Percentiles rank a stretch among this genome's conserved stretches.
phyloP scores from a whole-genome alignment of 2,329 filamentous ascomycete genomes.

The Verruconis gallopava region DNA sequence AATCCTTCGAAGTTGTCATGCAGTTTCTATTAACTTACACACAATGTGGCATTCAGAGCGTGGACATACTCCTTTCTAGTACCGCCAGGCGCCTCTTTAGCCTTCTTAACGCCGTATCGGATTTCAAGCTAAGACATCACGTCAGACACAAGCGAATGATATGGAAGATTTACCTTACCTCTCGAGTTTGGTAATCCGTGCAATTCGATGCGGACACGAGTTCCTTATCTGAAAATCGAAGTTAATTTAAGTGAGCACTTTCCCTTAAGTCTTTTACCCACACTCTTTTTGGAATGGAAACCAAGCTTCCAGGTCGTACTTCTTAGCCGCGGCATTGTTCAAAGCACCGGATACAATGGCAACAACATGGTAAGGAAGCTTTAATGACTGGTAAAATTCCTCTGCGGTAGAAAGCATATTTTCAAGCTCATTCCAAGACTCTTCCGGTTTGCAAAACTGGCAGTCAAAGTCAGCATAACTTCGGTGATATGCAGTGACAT shows the following conservation, averaged over 20 bases:
- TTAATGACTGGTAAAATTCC: conserved; percentile 86
- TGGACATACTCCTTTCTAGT: conserved; percentile 85
- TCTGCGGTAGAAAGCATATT: conserved; percentile 84
- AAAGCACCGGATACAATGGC: conserved; percentile 92
- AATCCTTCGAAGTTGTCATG: no score
- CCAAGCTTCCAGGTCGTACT: conserved; percentile 92
- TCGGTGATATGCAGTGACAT: no score
- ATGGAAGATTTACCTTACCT: no score
- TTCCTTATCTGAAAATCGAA: conserved; percentile 94
- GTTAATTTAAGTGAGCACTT: conserved; percentile 94
- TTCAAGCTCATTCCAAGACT: conserved; percentile 88
- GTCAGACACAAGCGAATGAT: no score
- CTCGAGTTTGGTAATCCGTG: conserved; percentile 91
- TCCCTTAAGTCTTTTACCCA: no score
- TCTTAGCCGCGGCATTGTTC: conserved; percentile 80
- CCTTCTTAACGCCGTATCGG: conserved; percentile 71
- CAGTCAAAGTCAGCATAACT: no score
- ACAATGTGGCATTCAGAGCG: conserved; percentile 71
- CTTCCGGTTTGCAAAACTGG: conserved; percentile 74
- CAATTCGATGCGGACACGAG: conserved; percentile 97
- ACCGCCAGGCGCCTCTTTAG: conserved; percentile 9
- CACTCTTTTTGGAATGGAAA: conserved; percentile 95
- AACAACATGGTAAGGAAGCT: conserved; percentile 81
- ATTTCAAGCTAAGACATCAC: no score
- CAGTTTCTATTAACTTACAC: conserved; percentile 71